A percentile compares a stretch with the other conserved stretches of the same genome.
These are phyloP conservation scores for Cryptococcus hybrid DNA, from an alignment of 1,284 basidiomycete genomes.

Conservation along the genomic window DNA sequence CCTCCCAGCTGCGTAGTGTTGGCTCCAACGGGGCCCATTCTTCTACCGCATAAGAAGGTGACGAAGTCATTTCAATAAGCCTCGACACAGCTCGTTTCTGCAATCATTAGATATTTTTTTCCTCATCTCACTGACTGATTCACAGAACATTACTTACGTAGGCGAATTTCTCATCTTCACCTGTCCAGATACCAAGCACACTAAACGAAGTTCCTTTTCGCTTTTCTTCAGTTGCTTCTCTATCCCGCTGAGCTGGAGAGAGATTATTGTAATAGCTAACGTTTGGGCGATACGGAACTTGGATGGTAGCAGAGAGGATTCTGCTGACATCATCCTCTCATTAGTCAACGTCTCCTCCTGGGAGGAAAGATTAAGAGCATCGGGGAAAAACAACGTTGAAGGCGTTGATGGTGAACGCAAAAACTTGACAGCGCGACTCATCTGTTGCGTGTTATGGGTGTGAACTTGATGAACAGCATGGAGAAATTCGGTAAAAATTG, in stretches of 20 bases:
- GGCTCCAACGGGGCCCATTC: slow-evolving; percentile 43
- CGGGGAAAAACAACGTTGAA: slow-evolving; percentile 63
- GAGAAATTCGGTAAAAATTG: neutral
- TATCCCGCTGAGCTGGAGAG: slow-evolving; percentile 24
- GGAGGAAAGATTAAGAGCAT: slow-evolving; percentile 41
- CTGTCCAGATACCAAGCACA: slow-evolving; percentile 63
- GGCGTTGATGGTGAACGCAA: slow-evolving; percentile 55
- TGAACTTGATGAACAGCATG: slow-evolving; percentile 12
- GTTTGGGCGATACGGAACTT: slow-evolving; percentile 61
- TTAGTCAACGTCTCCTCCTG: slow-evolving; percentile 28
- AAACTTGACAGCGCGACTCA: slow-evolving; percentile 49
- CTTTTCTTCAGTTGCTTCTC: slow-evolving; percentile 14
- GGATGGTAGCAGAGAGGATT: slow-evolving; percentile 60
- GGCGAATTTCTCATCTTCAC: slow-evolving; percentile 66
- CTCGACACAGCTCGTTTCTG: slow-evolving; percentile 62
- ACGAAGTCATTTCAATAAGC: slow-evolving; percentile 64
- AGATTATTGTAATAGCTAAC: slow-evolving; percentile 57
- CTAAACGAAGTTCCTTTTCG: slow-evolving; percentile 51
- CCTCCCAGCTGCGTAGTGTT: slow-evolving; percentile 50
- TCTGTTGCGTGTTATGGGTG: slow-evolving; percentile 16
- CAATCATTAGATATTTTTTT: neutral
- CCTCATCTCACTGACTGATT: neutral
- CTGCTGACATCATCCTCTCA: slow-evolving; percentile 59
- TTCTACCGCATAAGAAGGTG: slow-evolving; percentile 52
- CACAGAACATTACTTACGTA: slow-evolving; percentile 52